These are phyloP conservation scores for Porodaedalea pini DNA, from an alignment of 1,284 basidiomycete species.

Conservation along the genomic window DNA sequence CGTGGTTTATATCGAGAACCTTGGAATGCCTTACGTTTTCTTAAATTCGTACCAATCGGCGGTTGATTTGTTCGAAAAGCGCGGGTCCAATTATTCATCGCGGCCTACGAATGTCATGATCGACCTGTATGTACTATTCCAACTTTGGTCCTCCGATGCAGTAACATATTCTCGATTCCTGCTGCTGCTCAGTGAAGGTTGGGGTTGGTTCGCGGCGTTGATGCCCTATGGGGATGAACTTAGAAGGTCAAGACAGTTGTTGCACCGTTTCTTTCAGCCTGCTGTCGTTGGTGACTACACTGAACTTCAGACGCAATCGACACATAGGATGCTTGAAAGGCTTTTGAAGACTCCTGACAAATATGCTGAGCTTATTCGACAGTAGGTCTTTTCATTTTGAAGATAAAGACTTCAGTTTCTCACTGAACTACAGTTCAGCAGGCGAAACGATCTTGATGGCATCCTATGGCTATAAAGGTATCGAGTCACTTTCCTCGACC, in stretches of 20 bases:
- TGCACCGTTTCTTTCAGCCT: constrained; percentile 27
- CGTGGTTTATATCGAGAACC: constrained; percentile 41
- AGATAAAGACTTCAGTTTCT: no score
- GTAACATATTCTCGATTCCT: neutral
- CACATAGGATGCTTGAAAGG: constrained; percentile 24
- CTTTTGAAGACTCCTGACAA: constrained; percentile 24
- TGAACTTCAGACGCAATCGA: constrained; percentile 24
- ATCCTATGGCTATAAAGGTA: constrained; percentile 20
- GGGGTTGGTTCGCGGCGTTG: constrained; percentile 11
- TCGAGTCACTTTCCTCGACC: neutral
- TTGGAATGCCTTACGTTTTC: constrained; percentile 41
- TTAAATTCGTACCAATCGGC: constrained; percentile 54
- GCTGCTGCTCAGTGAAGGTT: neutral
- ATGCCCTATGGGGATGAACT: constrained; percentile 27
- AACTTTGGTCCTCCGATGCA: neutral
- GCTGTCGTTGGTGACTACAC: constrained; percentile 21
- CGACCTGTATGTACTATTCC: constrained; percentile 43
- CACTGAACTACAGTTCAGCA: neutral
- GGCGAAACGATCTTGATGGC: constrained; percentile 14
- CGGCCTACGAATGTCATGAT: constrained; percentile 45
- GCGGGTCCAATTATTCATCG: constrained; percentile 65
- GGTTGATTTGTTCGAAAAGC: constrained; percentile 61
- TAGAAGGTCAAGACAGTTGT: constrained; percentile 25
- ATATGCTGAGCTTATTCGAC: constrained; percentile 26
- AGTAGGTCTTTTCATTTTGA: constrained; percentile 17